A percentile compares a stretch with the other conserved stretches of the same genome.
These are phyloP conservation scores for Candida silvatica DNA, from an alignment of 805 yeast species.

Conservation along the genomic window DNA sequence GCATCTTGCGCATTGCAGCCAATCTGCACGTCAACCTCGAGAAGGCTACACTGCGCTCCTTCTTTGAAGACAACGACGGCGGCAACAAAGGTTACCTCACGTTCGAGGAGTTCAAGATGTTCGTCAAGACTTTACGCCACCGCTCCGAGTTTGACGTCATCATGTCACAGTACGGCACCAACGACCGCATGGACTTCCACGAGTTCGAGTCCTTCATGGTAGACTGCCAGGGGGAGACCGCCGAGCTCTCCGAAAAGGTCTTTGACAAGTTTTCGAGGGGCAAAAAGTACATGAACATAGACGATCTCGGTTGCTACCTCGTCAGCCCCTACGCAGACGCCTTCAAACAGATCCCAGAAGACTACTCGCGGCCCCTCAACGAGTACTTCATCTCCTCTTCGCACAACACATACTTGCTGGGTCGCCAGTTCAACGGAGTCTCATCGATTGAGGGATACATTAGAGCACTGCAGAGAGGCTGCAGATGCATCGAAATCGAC, in stretches of 20 bases:
- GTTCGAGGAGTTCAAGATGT: conserved; percentile 66
- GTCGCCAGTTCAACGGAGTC: conserved; percentile 80
- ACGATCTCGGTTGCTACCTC: conserved; percentile 22
- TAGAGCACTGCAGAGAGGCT: conserved; percentile 81
- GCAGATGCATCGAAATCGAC: conserved; percentile 92
- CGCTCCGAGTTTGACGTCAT: conserved; percentile 53
- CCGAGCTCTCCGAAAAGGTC: conserved; percentile 21
- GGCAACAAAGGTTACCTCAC: conserved; percentile 43
- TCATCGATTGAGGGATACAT: conserved; percentile 89
- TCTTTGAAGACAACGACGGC: conserved; percentile 48
- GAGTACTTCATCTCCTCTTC: conserved; percentile 90
- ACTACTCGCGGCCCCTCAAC: conserved; percentile 58
- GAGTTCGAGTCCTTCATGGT: conserved; percentile 36
- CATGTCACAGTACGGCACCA: conserved; percentile 16
- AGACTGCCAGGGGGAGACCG: conserved; percentile 39
- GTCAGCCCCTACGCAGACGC: conserved; percentile 25
- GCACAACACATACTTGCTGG: conserved; percentile 86
- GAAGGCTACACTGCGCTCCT: conserved; percentile 32
- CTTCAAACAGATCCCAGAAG: conserved; percentile 14
- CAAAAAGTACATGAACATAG: conserved; percentile 14
- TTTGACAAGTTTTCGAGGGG: conserved; percentile 29
- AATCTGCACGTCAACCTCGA: conserved; percentile 70
- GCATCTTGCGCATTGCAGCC: conserved; percentile 55
- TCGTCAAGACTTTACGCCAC: conserved; percentile 58
- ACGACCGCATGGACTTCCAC: conserved; percentile 17